Conservation (phyloP, 2,329 filamentous ascomycete genomes). For the Venturia carpophila region DNA sequence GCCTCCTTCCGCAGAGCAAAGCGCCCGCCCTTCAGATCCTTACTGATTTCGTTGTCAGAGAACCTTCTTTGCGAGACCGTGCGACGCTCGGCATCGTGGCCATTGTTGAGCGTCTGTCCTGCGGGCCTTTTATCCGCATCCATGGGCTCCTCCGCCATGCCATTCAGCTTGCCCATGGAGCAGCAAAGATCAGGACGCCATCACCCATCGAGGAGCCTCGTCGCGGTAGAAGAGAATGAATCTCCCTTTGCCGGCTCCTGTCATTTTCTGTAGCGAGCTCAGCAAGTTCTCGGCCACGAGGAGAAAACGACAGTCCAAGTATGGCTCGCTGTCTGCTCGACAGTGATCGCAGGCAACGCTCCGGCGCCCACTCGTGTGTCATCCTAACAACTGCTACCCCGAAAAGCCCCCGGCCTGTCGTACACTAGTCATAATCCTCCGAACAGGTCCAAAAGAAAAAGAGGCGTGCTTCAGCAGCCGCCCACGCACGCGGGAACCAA, state of each 20-base stretch:
- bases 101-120: background rate
- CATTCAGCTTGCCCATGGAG: background rate
- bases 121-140: conserved; percentile 6
- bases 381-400: too few relatives aligned
- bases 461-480: conserved; percentile 10
- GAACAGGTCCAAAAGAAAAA: too few relatives aligned
- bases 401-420: too few relatives aligned
- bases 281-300: too few relatives aligned
- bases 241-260: background rate
- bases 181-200: background rate
- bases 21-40: background rate
- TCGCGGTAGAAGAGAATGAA: background rate
- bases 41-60: background rate
- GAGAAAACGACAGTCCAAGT: too few relatives aligned
- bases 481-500: background rate
- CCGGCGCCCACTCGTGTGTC: too few relatives aligned
- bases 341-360: too few relatives aligned
- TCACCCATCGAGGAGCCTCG: background rate
- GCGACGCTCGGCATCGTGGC: background rate
- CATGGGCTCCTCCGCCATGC: background rate
- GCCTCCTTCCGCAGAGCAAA: background rate
- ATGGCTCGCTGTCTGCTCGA: too few relatives aligned
- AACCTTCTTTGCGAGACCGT: background rate
- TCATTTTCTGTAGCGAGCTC: background rate
- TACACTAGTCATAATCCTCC: background rate